Base-by-base conservation (phyloP, 2,329 filamentous ascomycete species). In the Paraphaeosphaeria sporulosa region DNA sequence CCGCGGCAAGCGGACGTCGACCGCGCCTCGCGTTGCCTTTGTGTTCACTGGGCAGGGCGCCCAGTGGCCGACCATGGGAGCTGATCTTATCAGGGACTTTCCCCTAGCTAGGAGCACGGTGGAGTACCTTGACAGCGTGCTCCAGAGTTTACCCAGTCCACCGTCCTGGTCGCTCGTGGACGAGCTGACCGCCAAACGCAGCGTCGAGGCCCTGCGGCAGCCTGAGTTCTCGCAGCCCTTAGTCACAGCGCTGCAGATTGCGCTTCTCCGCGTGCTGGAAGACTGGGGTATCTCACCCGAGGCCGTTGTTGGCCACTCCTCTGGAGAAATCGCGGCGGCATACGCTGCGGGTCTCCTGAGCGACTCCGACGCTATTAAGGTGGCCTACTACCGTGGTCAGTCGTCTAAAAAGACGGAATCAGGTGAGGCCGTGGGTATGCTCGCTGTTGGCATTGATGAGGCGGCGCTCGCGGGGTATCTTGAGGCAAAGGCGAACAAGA, bases 21-120 rank as follows among this genome's bases (percentile, higher is more conserved):
- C 25, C 25, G 25, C 25, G 12, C 23, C 44, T 23, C 49, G 40
- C 8, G 12, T 61, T 27, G 17, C 49, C 17, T 46, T 64, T 15
- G 50, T 61, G 0, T 81, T 81, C 62, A 80, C 77, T 0, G 80
- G 80, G 1, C 80, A 82, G 55, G 80, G 80, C n/a, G 79, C 79
- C 0, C 80, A 81, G 36, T 82, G 78, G 76, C n/a, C 15, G 17
- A 40, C 17, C 17, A n/a, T n/a, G 17, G 38, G 15, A 32, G 30
- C 30, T 8, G 30, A 32, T 27, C 25, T 27, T 27, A 27, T 27
- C 30, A 32, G 10, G 30, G 10, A 32, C 30, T 8, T 32, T 32
- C 30, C 10, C 30, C 30, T 32, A 8, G 30, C 25, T 6, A 27
- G 25, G 25, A 27, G 25, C 25, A 27, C 25, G 25, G 25, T 27